Base-by-base conservation (phyloP, 805 yeast species). In the Wickerhamiella shivajii region DNA sequence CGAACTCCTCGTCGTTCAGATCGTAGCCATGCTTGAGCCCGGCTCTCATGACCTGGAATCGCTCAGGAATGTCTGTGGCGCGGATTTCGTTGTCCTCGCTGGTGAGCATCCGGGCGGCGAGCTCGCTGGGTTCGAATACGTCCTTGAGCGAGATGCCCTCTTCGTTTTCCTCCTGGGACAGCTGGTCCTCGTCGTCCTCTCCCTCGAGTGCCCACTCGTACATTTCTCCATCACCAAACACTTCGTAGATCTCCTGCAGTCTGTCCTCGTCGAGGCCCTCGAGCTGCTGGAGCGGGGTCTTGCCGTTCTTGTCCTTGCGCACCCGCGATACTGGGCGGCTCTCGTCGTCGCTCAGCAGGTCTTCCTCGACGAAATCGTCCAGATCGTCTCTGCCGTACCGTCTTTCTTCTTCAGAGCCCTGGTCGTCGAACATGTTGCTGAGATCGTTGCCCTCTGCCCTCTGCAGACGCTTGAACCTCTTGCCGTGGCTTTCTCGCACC, bases 141-240 rank as follows among this genome's bases (percentile, higher is more conserved):
- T 90, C 94, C 44, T 78, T 75, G 43, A 90, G 64, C 9, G 78
- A 72, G 5, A 61, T 59, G 14, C 60, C 66, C 16, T 57, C 64
- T 23, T 59, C 63, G 27, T 56, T 60, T 18, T 50, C 59, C 5
- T 19, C 28, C 17, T 31, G 26, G 2, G 15, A 13, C 5, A 23
- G 18, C 17, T 43, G 52, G 14, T 44, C 48, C n/a, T 37, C 49
- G 30, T 63, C 67, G n/a, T 70, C 74, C 57, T 85, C 95, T 18
- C 81, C 90, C 49, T 83, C 95, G 36, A 90, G 63, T 9, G 98
- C 98, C 97, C 98, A 90, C 37, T 81, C 95, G 56, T 90, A 90
- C 50, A 87, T 96, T 43, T 75, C 84, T 33, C 98, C 98, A 54
- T 84, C 92, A 44, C 98, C 98, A 52, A 90, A 90, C 10, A 90